Evolutionary conservation across 2,329 filamentous ascomycete species (phyloP).

Genomic region (Venturia oleaginea): DNA sequence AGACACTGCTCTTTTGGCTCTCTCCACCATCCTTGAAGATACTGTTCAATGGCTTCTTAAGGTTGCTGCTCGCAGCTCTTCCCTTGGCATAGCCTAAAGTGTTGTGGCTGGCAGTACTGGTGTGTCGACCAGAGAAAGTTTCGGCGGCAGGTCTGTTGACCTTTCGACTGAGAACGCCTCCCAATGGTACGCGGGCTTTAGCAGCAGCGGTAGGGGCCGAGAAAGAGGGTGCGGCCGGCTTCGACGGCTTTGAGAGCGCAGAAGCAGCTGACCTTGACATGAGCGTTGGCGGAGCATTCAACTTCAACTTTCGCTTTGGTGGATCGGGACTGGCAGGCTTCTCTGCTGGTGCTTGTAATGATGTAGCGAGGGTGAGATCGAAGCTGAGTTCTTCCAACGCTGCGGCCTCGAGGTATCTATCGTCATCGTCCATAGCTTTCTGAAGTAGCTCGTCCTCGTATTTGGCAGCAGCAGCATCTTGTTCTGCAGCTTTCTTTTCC

Average conservation of each 20-base stretch:
- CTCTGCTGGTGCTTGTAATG: neutral
- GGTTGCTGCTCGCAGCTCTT: constrained; percentile 1
- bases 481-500: constrained; percentile 4
- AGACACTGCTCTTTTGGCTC: neutral
- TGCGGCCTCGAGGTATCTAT: constrained; percentile 4
- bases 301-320: neutral
- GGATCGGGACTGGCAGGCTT: neutral
- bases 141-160: neutral
- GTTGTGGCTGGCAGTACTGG: constrained; percentile 6
- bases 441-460: constrained; percentile 1
- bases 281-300: constrained; percentile 4
- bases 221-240: neutral
- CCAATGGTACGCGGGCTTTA: constrained; percentile 4
- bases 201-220: constrained; percentile 9
- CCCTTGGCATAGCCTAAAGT: constrained; percentile 16
- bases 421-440: constrained; percentile 5
- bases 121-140: neutral
- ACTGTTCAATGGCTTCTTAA: constrained; percentile 8
- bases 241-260: constrained; percentile 3
- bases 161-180: neutral
- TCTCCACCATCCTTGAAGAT: constrained; percentile 6
- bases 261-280: constrained; percentile 6
- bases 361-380: neutral
- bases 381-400: constrained; percentile 5
- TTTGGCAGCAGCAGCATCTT: neutral